Evolutionary conservation across 768 basidiomycete species (phyloP).

Genomic region (Termitomyces titanicus): DNA sequence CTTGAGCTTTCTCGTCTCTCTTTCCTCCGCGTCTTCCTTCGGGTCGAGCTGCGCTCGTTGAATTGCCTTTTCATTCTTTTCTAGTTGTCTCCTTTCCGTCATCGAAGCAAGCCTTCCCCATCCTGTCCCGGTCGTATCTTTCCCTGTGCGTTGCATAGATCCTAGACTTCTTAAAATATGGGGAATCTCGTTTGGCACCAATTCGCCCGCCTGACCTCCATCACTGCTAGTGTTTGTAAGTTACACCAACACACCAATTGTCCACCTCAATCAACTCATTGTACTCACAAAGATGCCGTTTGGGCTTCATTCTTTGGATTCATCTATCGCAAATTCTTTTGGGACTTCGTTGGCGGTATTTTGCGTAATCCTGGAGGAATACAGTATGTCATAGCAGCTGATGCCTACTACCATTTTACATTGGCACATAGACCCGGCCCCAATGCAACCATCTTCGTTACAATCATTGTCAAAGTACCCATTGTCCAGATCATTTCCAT

Average conservation of each 20-base stretch:
- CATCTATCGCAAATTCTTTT: slow-evolving; percentile 92
- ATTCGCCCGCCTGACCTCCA: slow-evolving; percentile 63
- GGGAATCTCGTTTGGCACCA: slow-evolving; percentile 83
- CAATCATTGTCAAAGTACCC: slow-evolving; percentile 74
- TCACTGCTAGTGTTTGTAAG: slow-evolving; percentile 73
- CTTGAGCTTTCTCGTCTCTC: slow-evolving; percentile 8
- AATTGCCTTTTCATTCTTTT: slow-evolving; percentile 20
- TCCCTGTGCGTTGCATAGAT: slow-evolving; percentile 6
- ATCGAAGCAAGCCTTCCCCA: slow-evolving; percentile 39
- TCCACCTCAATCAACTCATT: slow-evolving; percentile 7
- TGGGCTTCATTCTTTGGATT: slow-evolving; percentile 83
- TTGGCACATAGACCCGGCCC: slow-evolving; percentile 48
- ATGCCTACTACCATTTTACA: background rate
- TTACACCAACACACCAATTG: slow-evolving; percentile 15
- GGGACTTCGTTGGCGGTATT: slow-evolving; percentile 87
- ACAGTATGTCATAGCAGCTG: slow-evolving; percentile 50
- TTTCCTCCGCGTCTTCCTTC: slow-evolving; percentile 18
- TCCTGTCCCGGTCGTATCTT: slow-evolving; percentile 14
- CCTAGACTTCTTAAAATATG: slow-evolving; percentile 32
- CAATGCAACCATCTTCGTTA: slow-evolving; percentile 58
- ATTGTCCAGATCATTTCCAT: slow-evolving; percentile 70
- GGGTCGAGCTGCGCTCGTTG: slow-evolving; percentile 30
- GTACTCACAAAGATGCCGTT: slow-evolving; percentile 51
- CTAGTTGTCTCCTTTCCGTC: slow-evolving; percentile 23
- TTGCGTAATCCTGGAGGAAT: slow-evolving; percentile 75